Percentiles rank a stretch among this genome's conserved stretches.
phyloP scores from a whole-genome alignment of 352 stramenopile genomes.

The Pythium diclinum region DNA sequence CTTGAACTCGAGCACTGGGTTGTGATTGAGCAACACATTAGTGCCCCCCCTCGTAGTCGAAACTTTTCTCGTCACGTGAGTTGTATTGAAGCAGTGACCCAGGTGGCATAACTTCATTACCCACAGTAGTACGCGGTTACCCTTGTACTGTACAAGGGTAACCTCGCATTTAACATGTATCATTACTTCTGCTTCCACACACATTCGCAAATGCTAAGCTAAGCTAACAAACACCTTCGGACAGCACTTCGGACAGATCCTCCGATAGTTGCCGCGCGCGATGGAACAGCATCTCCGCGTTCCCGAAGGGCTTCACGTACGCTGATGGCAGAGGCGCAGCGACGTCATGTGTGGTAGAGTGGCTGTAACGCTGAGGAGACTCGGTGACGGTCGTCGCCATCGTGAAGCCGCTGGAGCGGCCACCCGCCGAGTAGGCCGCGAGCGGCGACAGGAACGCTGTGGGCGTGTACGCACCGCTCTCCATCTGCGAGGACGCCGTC shows the following conservation, averaged over 20 bases:
- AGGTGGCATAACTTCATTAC: slow-evolving; percentile 12
- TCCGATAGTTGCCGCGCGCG: slow-evolving; percentile 67
- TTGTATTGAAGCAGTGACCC: slow-evolving; percentile 5
- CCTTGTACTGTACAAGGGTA: too few relatives aligned
- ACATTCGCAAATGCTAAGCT: slow-evolving; percentile 1
- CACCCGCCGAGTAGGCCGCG: slow-evolving; percentile 34
- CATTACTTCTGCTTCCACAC: slow-evolving; percentile 5
- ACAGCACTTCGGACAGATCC: slow-evolving; percentile 69
- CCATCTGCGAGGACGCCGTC: slow-evolving; percentile 15
- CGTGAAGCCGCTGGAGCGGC: slow-evolving; percentile 24
- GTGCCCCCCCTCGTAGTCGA: not conserved
- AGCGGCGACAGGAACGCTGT: slow-evolving; percentile 52
- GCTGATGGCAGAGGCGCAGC: slow-evolving; percentile 39
- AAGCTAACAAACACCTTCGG: slow-evolving; percentile 81
- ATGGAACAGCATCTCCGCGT: slow-evolving; percentile 60
- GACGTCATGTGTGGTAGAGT: slow-evolving; percentile 35
- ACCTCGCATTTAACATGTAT: slow-evolving; percentile 2
- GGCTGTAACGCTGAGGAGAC: slow-evolving; percentile 28
- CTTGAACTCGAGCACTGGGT: not conserved
- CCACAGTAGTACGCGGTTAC: slow-evolving; percentile 1
- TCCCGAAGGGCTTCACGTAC: slow-evolving; percentile 68
- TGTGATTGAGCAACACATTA: slow-evolving; percentile 17
- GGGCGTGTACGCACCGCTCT: slow-evolving; percentile 29
- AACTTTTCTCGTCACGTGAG: not conserved
- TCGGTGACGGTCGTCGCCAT: slow-evolving; percentile 26